Conservation (phyloP, 345 rosid species). For the Linum lewisii region DNA sequence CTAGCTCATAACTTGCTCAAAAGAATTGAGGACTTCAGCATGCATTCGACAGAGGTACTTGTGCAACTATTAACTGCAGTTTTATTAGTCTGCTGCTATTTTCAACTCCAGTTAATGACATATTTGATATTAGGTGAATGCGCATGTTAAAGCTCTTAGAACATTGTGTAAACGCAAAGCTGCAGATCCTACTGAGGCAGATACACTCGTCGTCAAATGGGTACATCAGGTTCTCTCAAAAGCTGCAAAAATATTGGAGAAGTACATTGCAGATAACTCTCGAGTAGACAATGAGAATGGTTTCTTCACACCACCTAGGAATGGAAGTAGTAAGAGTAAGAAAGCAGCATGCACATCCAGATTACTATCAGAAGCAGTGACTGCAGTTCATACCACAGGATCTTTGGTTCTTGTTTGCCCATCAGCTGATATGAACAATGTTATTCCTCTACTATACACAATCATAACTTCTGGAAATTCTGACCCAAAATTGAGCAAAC, state of each 20-base stretch:
- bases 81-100: not conserved
- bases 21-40: constrained; percentile 67
- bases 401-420: constrained; percentile 68
- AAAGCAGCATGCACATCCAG: constrained; percentile 26
- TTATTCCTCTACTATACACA: constrained; percentile 59
- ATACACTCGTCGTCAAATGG: constrained; percentile 61
- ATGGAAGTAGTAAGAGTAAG: constrained; percentile 40
- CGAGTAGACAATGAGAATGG: constrained; percentile 26
- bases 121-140: constrained; percentile 59
- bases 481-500: constrained; percentile 48
- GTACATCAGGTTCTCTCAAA: constrained; percentile 49
- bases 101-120: constrained; percentile 7
- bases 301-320: constrained; percentile 61
- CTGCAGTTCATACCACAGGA: constrained; percentile 67
- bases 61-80: not conserved
- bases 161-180: constrained; percentile 76
- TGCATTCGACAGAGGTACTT: constrained; percentile 83
- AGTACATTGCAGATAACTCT: constrained; percentile 34
- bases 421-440: constrained; percentile 49
- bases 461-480: constrained; percentile 69
- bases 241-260: constrained; percentile 54
- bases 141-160: constrained; percentile 86
- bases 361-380: constrained; percentile 44
- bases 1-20: constrained; percentile 75
- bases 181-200: constrained; percentile 44